Percentiles rank a stretch among this genome's conserved stretches.
phyloP scores from a whole-genome alignment of 257 asterid genomes.

The Jacaranda copaia region DNA sequence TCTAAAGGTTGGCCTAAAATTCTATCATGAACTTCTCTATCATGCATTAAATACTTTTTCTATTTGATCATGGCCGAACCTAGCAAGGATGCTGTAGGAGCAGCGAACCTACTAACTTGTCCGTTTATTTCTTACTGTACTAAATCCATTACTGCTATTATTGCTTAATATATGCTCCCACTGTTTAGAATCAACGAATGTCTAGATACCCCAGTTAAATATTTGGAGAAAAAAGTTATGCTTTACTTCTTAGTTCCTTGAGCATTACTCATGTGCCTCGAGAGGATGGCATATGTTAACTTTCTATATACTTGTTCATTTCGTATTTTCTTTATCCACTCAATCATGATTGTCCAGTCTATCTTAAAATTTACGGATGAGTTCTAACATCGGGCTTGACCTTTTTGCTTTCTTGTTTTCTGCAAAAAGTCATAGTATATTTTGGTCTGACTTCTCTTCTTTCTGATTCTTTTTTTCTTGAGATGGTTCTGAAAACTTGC shows the following conservation, averaged over 20 bases:
- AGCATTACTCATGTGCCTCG: neutral
- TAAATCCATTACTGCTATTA: neutral
- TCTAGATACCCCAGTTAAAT: neutral
- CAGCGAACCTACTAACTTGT: neutral
- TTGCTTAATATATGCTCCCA: neutral
- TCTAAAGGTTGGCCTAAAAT: neutral
- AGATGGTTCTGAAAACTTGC: neutral
- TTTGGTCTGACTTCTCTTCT: neutral
- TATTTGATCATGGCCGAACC: neutral
- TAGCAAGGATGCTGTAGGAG: neutral
- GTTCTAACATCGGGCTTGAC: neutral
- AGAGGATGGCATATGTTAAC: neutral
- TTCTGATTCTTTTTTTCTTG: neutral
- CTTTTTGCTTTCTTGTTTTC: neutral
- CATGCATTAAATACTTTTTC: neutral
- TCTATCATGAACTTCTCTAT: neutral
- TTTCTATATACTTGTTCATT: neutral
- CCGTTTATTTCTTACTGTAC: neutral
- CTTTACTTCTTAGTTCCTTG: neutral
- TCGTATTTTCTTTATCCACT: neutral
- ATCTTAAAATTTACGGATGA: neutral
- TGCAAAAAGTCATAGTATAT: neutral
- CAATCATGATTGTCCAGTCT: constrained; percentile 4
- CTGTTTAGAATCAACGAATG: neutral
- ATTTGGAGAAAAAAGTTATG: neutral